Conservation (phyloP, 768 basidiomycete species). For the Botryobasidium botryosum region DNA sequence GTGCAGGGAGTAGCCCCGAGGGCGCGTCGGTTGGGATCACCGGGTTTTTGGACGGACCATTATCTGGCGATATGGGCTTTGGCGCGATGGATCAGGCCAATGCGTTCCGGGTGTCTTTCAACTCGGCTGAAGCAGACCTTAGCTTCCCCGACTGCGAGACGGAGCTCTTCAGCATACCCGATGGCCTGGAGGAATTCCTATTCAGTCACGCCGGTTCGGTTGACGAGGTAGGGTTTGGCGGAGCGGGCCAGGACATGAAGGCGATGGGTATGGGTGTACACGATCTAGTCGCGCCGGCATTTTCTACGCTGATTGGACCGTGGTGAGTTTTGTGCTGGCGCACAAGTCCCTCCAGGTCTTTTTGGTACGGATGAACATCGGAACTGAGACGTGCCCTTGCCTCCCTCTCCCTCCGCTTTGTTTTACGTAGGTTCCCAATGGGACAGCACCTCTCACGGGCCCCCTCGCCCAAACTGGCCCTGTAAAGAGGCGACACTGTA, state of each 20-base stretch:
- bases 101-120: conserved; percentile 11
- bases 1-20: conserved; percentile 11
- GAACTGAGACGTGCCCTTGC: not conserved
- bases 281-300: not conserved
- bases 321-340: too few relatives aligned
- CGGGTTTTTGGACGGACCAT: conserved; percentile 11
- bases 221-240: not conserved
- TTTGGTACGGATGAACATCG: too few relatives aligned
- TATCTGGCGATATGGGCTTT: conserved; percentile 1
- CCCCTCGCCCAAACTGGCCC: too few relatives aligned
- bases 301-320: conserved; percentile 8
- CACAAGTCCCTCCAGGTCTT: too few relatives aligned
- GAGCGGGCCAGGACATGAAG: not conserved
- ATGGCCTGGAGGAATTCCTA: conserved; percentile 12
- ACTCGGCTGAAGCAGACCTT: conserved; percentile 12
- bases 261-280: not conserved
- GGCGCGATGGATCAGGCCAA: not conserved
- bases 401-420: not conserved
- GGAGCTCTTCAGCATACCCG: conserved; percentile 11
- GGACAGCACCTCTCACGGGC: conserved; percentile 8
- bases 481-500: too few relatives aligned
- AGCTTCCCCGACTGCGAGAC: conserved; percentile 11
- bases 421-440: conserved; percentile 7
- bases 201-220: not conserved
- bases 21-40: conserved; percentile 12